Evolutionary conservation across 2,329 filamentous ascomycete species (phyloP).

Genomic region (Paramyrothecium roridum): DNA sequence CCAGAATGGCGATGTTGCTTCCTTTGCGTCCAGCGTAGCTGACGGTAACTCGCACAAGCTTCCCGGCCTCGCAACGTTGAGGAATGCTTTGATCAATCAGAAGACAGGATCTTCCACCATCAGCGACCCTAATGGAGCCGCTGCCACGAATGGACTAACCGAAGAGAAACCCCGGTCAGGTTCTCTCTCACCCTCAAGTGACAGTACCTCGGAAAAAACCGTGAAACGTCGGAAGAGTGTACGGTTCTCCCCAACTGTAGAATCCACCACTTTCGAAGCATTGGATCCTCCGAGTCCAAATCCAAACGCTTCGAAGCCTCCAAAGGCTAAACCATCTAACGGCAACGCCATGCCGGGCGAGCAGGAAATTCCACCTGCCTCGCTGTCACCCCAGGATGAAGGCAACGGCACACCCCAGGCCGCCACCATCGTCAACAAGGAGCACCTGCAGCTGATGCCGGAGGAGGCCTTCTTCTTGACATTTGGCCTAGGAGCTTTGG

Average conservation of each 20-base stretch:
- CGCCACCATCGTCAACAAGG: slow-evolving; percentile 48
- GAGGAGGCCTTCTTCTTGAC: slow-evolving; percentile 91
- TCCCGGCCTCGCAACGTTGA: neutral
- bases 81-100: neutral
- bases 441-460: slow-evolving; percentile 87
- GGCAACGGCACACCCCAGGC: neutral
- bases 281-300: slow-evolving; percentile 49
- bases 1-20: neutral
- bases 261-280: slow-evolving; percentile 58
- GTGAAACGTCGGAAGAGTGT: slow-evolving; percentile 59
- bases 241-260: slow-evolving; percentile 65
- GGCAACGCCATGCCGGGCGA: slow-evolving; percentile 7
- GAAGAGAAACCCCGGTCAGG: neutral
- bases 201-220: slow-evolving; percentile 13
- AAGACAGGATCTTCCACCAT: neutral
- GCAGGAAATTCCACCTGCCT: neutral
- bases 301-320: slow-evolving; percentile 17
- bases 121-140: neutral
- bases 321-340: slow-evolving; percentile 6
- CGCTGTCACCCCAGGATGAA: neutral
- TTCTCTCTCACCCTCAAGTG: slow-evolving; percentile 12
- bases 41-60: neutral
- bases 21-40: neutral
- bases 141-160: neutral
- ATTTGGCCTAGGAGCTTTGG: slow-evolving; percentile 75